phyloP scores from a whole-genome alignment of 2,329 filamentous ascomycete genomes.

The Fusarium tanahbumbuense region DNA sequence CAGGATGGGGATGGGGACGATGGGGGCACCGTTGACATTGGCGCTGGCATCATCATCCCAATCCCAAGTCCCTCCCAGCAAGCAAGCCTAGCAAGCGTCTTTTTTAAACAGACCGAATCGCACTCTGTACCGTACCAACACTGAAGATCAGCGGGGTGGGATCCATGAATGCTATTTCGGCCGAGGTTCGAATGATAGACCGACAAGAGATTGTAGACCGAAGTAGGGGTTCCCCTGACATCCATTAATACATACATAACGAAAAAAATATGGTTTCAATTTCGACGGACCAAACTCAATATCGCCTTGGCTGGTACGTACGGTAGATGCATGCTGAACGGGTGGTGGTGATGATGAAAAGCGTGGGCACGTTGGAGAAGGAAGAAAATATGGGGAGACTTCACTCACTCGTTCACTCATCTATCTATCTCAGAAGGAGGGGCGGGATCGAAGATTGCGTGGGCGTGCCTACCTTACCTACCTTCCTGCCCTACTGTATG shows the following conservation, averaged over 20 bases:
- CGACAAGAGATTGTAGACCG: background rate
- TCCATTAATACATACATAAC: background rate
- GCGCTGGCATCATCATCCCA: constrained; percentile 41
- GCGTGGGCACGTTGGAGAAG: constrained; percentile 38
- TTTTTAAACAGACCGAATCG: constrained; percentile 5
- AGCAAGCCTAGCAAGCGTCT: constrained; percentile 29
- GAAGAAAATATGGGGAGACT: constrained; percentile 41
- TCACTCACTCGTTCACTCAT: constrained; percentile 4
- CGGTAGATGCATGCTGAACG: background rate
- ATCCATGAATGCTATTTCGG: constrained; percentile 36
- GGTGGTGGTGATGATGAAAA: constrained; percentile 17
- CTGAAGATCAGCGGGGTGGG: constrained; percentile 45
- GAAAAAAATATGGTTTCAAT: constrained; percentile 3
- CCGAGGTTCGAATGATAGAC: constrained; percentile 36
- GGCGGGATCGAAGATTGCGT: constrained; percentile 41
- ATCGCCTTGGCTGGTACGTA: background rate
- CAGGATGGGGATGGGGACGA: constrained; percentile 25
- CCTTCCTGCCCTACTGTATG: constrained; percentile 8
- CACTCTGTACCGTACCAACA: constrained; percentile 22
- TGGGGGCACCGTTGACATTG: constrained; percentile 38
- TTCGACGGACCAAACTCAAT: constrained; percentile 2
- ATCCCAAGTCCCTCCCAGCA: constrained; percentile 3
- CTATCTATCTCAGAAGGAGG: constrained; percentile 30
- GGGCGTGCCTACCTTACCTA: constrained; percentile 9
- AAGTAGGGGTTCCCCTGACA: constrained; percentile 31